phyloP scores from a whole-genome alignment of 768 basidiomycete species.

The Suillus placidus region DNA sequence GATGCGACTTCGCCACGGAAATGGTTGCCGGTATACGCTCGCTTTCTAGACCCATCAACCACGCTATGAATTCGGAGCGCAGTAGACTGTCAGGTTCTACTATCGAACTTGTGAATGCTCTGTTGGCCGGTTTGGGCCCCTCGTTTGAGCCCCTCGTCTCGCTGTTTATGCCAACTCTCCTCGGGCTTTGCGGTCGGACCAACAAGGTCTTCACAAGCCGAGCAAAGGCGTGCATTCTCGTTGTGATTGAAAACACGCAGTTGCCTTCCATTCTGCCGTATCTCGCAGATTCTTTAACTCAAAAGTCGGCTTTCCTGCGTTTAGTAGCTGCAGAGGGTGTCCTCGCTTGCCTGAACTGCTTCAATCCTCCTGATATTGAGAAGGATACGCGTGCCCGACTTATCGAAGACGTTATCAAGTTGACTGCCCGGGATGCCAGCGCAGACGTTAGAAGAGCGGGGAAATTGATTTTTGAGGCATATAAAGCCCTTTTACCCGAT shows the following conservation, averaged over 20 bases:
- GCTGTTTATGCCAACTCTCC: slow-evolving; percentile 68
- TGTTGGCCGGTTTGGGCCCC: slow-evolving; percentile 57
- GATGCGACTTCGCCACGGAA: slow-evolving; percentile 52
- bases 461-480: slow-evolving; percentile 74
- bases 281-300: slow-evolving; percentile 57
- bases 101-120: slow-evolving; percentile 58
- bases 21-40: slow-evolving; percentile 54
- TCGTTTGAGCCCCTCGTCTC: slow-evolving; percentile 69
- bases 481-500: slow-evolving; percentile 67
- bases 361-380: slow-evolving; percentile 80
- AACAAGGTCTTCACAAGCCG: slow-evolving; percentile 79
- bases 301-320: slow-evolving; percentile 70
- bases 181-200: slow-evolving; percentile 68
- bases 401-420: slow-evolving; percentile 70
- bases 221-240: slow-evolving; percentile 58
- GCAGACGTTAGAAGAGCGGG: slow-evolving; percentile 73
- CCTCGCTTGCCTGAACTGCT: slow-evolving; percentile 67
- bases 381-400: slow-evolving; percentile 64
- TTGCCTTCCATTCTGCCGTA: slow-evolving; percentile 64
- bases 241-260: slow-evolving; percentile 69
- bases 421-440: slow-evolving; percentile 70
- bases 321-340: slow-evolving; percentile 67
- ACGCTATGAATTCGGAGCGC: slow-evolving; percentile 71
- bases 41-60: slow-evolving; percentile 54
- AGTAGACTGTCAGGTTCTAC: slow-evolving; percentile 69